phyloP scores from a whole-genome alignment of 306 rosid species.

The Pyrus communis region DNA sequence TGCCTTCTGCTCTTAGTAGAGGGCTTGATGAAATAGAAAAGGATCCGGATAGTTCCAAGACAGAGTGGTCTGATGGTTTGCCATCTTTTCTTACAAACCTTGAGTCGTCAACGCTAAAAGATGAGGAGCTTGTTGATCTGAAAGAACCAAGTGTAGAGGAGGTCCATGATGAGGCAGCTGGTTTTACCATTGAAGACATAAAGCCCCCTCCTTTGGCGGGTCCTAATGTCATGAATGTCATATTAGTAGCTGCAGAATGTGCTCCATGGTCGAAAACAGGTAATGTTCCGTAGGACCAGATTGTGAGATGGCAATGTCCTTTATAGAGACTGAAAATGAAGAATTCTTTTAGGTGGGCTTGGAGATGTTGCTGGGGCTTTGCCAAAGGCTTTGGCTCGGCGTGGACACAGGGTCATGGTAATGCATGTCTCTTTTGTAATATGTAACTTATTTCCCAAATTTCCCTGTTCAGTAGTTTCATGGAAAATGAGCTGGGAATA shows the following conservation, averaged over 20 bases:
- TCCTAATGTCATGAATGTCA: constrained; percentile 74
- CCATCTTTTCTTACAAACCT: constrained; percentile 24
- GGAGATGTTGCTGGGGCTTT: constrained; percentile 97
- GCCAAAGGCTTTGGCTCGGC: constrained; percentile 98
- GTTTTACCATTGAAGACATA: constrained; percentile 22
- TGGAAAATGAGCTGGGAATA: neutral
- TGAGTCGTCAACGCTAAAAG: constrained; percentile 8
- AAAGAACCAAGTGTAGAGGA: constrained; percentile 22
- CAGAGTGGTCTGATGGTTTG: constrained; percentile 21
- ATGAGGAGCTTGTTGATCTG: constrained; percentile 17
- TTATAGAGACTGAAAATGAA: constrained; percentile 20
- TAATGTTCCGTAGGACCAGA: constrained; percentile 17
- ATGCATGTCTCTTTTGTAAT: constrained; percentile 9
- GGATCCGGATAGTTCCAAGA: constrained; percentile 20
- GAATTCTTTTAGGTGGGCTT: constrained; percentile 74
- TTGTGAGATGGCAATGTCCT: constrained; percentile 1
- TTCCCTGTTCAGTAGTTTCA: neutral
- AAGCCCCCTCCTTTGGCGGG: constrained; percentile 82
- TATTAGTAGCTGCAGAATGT: constrained; percentile 83
- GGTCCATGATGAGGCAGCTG: constrained; percentile 15
- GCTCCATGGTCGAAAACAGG: constrained; percentile 96
- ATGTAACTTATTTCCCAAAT: neutral
- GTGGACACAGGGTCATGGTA: constrained; percentile 99
- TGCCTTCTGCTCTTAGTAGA: constrained; percentile 15
- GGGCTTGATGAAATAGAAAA: constrained; percentile 20